A percentile compares a stretch with the other conserved stretches of the same genome.
These are phyloP conservation scores for Tardiomyces digboiensis DNA, from an alignment of 1,139 yeast species.

Conservation along the genomic window DNA sequence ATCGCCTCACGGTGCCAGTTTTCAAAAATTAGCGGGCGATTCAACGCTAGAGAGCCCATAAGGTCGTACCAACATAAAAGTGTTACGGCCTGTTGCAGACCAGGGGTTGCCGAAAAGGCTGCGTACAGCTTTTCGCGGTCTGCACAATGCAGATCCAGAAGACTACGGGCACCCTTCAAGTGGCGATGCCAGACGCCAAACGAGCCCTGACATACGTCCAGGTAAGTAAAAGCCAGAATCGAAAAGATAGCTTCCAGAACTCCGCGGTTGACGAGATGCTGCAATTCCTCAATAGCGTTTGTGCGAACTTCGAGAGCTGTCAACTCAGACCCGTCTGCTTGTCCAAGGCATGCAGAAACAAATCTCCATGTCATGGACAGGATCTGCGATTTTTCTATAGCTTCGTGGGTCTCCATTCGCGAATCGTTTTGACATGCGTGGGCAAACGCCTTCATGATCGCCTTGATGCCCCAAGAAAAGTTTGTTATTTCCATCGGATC, in stretches of 20 bases:
- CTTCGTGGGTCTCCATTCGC: constrained; percentile 5
- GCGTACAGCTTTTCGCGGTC: constrained; percentile 6
- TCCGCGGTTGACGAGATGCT: constrained; percentile 10
- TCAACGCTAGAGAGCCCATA: constrained; percentile 11
- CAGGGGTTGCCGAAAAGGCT: constrained; percentile 10
- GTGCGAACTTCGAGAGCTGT: constrained; percentile 10
- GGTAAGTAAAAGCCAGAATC: constrained; percentile 13
- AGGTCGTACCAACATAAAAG: constrained; percentile 16
- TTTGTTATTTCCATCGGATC: constrained; percentile 4
- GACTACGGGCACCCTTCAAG: constrained; percentile 12
- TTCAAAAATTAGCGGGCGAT: constrained; percentile 11
- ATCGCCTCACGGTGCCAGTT: constrained; percentile 15
- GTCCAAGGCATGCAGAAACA: constrained; percentile 11
- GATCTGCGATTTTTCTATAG: constrained; percentile 7
- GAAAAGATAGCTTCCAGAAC: constrained; percentile 15
- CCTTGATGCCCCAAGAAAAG: constrained; percentile 16
- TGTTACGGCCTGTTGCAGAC: constrained; percentile 14
- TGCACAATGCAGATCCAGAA: constrained; percentile 13
- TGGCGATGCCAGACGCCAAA: constrained; percentile 15
- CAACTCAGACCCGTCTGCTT: constrained; percentile 6
- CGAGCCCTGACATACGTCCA: constrained; percentile 15
- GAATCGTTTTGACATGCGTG: constrained; percentile 10
- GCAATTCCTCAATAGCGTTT: constrained; percentile 12
- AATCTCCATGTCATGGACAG: constrained; percentile 14
- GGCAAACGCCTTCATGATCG: constrained; percentile 12